A percentile compares a stretch with the other conserved stretches of the same genome.
Evolutionary conservation across 2,329 filamentous ascomycete genomes (phyloP).

Genomic region (Fusarium duplospermum): DNA sequence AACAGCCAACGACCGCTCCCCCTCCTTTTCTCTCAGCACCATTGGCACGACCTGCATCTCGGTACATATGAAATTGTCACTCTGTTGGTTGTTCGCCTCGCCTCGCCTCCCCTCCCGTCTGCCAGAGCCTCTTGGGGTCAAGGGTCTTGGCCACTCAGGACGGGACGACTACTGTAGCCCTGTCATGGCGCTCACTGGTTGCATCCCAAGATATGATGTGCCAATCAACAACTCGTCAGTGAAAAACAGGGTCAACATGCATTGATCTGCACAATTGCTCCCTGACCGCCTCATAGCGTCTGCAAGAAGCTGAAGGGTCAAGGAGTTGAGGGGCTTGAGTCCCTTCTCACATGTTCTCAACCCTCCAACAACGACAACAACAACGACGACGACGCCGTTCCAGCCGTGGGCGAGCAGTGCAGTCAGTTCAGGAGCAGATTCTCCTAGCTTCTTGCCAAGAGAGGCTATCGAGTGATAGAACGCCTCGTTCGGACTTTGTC

Average conservation of each 20-base stretch:
- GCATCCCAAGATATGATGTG: not conserved
- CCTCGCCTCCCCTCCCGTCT: constrained; percentile 1
- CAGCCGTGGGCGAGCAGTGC: not conserved
- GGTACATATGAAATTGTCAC: not conserved
- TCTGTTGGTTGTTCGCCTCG: constrained; percentile 1
- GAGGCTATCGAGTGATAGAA: not conserved
- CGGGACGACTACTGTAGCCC: not conserved
- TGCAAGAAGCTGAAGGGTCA: not conserved
- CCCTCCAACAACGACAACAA: not conserved
- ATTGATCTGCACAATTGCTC: not conserved
- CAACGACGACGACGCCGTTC: not conserved
- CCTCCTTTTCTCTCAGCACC: not conserved
- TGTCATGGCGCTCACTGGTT: not conserved
- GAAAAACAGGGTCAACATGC: not conserved
- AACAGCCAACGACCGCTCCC: not conserved
- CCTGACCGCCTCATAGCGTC: not conserved
- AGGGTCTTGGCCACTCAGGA: not conserved
- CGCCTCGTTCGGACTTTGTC: not conserved
- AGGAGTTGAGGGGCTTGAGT: not conserved
- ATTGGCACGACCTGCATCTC: not conserved
- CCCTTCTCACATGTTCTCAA: not conserved
- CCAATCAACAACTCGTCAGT: not conserved
- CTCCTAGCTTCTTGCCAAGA: not conserved
- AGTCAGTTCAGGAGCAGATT: not conserved
- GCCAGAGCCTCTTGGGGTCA: constrained; percentile 1